Conservation (phyloP, 345 rosid species). For the Syzygium aqueum region DNA sequence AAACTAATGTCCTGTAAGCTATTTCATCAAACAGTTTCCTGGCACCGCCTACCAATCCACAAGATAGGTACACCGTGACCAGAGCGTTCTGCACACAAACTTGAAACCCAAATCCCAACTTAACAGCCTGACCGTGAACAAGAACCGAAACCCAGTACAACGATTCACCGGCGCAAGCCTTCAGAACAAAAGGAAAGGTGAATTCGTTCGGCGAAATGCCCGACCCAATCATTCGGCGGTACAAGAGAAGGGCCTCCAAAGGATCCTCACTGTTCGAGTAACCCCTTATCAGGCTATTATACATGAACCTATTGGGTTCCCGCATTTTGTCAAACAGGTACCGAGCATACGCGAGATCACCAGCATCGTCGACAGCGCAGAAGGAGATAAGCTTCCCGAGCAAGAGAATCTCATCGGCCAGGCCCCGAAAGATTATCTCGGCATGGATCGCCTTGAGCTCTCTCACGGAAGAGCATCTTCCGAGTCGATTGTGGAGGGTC, state of each 20-base stretch:
- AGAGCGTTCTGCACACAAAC: conserved; percentile 12
- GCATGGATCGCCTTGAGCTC: conserved; percentile 29
- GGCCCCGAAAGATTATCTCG: conserved; percentile 10
- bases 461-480: conserved; percentile 16
- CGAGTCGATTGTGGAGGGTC: conserved; percentile 3
- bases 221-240: conserved; percentile 9
- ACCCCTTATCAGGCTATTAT: conserved; percentile 19
- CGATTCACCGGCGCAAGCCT: conserved; percentile 13
- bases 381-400: conserved; percentile 14
- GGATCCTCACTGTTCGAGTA: conserved; percentile 9
- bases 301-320: conserved; percentile 11
- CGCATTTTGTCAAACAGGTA: conserved; percentile 12
- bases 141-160: conserved; percentile 8
- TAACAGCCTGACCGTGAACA: conserved; percentile 17
- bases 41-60: conserved; percentile 1
- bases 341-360: conserved; percentile 18
- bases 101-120: conserved; percentile 14
- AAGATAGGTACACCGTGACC: conserved; percentile 1
- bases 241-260: conserved; percentile 14
- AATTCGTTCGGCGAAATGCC: conserved; percentile 25
- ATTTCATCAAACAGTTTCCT: conserved; percentile 28
- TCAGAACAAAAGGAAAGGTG: conserved; percentile 28
- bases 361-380: conserved; percentile 16
- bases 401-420: conserved; percentile 7
- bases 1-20: conserved; percentile 20